phyloP scores from a whole-genome alignment of 805 yeast genomes.

The Pichia rugopelliculosa region DNA sequence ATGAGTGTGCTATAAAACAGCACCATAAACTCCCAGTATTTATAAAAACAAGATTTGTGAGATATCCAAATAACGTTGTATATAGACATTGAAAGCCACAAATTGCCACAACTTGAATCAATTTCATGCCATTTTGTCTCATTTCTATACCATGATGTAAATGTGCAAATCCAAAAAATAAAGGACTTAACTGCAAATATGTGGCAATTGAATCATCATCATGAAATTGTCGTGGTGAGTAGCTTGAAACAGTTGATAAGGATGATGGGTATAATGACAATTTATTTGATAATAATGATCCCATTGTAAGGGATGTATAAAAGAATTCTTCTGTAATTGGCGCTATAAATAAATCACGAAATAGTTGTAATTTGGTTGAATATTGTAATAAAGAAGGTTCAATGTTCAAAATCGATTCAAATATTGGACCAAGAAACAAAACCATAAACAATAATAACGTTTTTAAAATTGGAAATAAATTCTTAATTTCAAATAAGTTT shows the following conservation, averaged over 20 bases:
- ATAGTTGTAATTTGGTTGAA: background rate
- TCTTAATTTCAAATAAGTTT: background rate
- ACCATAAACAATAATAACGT: conserved; percentile 19
- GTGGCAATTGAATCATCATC: background rate
- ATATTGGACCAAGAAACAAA: conserved; percentile 35
- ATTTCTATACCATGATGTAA: conserved; percentile 61
- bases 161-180: conserved; percentile 72
- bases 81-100: conserved; percentile 50
- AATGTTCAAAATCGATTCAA: background rate
- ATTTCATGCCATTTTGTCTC: conserved; percentile 19
- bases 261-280: background rate
- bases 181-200: conserved; percentile 39
- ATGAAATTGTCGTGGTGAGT: conserved; percentile 6
- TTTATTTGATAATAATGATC: conserved; percentile 10
- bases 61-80: conserved; percentile 65
- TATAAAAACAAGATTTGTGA: conserved; percentile 52
- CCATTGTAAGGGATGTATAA: conserved; percentile 39
- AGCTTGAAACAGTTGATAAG: conserved; percentile 7
- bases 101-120: conserved; percentile 29
- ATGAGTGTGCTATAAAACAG: conserved; percentile 49
- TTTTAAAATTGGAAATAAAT: background rate
- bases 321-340: conserved; percentile 76
- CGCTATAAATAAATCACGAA: conserved; percentile 57
- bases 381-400: background rate
- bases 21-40: conserved; percentile 49